Conservation (phyloP, 768 basidiomycete species). For the Hygrophorus pudorinus region DNA sequence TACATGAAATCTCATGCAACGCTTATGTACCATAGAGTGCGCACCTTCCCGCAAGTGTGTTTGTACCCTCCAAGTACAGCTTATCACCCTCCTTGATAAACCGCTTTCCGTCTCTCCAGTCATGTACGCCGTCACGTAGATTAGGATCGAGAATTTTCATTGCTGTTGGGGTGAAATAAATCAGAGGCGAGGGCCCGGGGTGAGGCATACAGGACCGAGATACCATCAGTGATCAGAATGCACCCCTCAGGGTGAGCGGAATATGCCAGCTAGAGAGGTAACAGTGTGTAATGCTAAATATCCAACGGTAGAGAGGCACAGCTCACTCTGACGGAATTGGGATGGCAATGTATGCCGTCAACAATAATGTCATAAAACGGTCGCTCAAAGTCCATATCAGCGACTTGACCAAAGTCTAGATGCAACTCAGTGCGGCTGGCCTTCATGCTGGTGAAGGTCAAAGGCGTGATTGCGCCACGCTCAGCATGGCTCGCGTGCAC, state of each 20-base stretch:
- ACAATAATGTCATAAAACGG: slow-evolving; percentile 88
- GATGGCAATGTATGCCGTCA: slow-evolving; percentile 86
- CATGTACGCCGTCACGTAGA: slow-evolving; percentile 73
- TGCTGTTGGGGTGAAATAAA: slow-evolving; percentile 29
- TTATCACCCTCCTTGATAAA: slow-evolving; percentile 76
- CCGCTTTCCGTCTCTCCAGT: slow-evolving; percentile 78
- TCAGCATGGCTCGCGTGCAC: no score
- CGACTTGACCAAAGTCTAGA: slow-evolving; percentile 38
- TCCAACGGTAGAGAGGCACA: background rate
- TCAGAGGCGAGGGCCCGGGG: background rate
- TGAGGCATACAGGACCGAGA: slow-evolving; percentile 10
- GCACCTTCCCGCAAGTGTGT: slow-evolving; percentile 83
- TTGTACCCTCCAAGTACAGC: slow-evolving; percentile 76
- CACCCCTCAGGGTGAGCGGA: slow-evolving; percentile 77
- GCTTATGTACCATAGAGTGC: slow-evolving; percentile 10
- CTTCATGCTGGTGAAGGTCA: no score
- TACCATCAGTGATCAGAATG: slow-evolving; percentile 85
- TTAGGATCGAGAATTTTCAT: slow-evolving; percentile 83
- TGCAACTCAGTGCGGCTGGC: no score
- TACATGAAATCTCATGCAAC: background rate
- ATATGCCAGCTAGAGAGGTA: slow-evolving; percentile 59
- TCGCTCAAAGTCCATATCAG: slow-evolving; percentile 46
- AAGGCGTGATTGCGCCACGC: no score
- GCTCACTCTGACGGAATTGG: slow-evolving; percentile 77
- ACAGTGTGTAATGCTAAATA: slow-evolving; percentile 1